phyloP scores from a whole-genome alignment of 2,329 filamentous ascomycete species.

The Torrubiellomyces zombiae region DNA sequence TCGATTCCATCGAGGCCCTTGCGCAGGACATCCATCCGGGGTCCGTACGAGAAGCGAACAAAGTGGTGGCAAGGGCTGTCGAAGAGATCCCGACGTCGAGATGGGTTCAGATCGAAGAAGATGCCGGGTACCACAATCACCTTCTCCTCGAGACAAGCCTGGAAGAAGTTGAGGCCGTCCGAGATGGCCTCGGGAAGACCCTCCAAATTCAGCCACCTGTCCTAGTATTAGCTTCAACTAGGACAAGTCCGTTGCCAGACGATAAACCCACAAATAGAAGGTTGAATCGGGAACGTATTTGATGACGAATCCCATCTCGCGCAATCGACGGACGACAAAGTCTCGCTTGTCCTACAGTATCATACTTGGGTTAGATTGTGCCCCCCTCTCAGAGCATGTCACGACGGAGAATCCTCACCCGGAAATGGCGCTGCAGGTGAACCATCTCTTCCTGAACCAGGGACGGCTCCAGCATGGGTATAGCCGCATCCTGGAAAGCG shows the following conservation, averaged over 20 bases:
- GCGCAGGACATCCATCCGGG: constrained; percentile 62
- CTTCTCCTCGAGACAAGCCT: constrained; percentile 82
- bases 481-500: constrained; percentile 85
- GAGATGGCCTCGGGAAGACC: constrained; percentile 64
- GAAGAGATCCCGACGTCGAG: constrained; percentile 76
- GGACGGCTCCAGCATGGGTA: constrained; percentile 79
- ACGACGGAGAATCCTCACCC: constrained; percentile 19
- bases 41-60: constrained; percentile 71
- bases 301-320: constrained; percentile 75
- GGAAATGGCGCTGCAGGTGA: constrained; percentile 79
- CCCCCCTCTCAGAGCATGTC: neutral
- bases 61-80: constrained; percentile 92
- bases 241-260: neutral
- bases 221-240: constrained; percentile 3
- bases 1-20: constrained; percentile 74
- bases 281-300: constrained; percentile 76
- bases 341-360: constrained; percentile 60
- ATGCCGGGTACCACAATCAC: constrained; percentile 94
- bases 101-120: constrained; percentile 93
- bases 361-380: constrained; percentile 5
- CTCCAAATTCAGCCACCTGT: constrained; percentile 41
- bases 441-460: constrained; percentile 76
- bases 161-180: constrained; percentile 93
- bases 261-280: constrained; percentile 61
- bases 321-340: constrained; percentile 66